Evolutionary conservation across 176 grass and related monocot species (phyloP).

Genomic region (Oryza australiensis): DNA sequence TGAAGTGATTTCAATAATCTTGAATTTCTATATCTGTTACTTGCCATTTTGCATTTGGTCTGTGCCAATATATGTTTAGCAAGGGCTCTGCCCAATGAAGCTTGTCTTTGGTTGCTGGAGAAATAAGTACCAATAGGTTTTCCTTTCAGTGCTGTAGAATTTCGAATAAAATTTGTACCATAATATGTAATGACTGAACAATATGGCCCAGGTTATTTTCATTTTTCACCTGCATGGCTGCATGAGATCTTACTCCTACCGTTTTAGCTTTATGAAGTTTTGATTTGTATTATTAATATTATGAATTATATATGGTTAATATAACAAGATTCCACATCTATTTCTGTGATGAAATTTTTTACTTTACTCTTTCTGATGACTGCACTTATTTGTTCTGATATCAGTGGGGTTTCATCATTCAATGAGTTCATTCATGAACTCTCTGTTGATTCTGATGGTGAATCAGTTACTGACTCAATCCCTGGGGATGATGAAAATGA

Average conservation of each 20-base stretch:
- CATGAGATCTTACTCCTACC: neutral
- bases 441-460: conserved; percentile 75
- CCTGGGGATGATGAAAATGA: conserved; percentile 77
- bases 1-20: neutral
- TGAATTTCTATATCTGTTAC: neutral
- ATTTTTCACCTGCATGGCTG: neutral
- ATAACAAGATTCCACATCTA: neutral
- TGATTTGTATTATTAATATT: neutral
- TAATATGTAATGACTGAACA: conserved; percentile 12
- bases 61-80: neutral
- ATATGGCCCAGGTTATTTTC: neutral
- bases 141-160: neutral
- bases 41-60: neutral
- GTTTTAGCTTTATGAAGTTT: conserved; percentile 11
- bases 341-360: neutral
- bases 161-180: neutral
- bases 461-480: conserved; percentile 60
- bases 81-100: neutral
- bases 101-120: neutral
- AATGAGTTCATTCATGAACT: conserved; percentile 92
- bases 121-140: neutral
- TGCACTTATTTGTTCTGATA: conserved; percentile 28
- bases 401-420: conserved; percentile 93
- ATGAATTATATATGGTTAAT: neutral
- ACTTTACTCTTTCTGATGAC: conserved; percentile 14